These are phyloP conservation scores for Xylaria cubensis DNA, from an alignment of 495 filamentous ascomycete species.

Conservation along the genomic window DNA sequence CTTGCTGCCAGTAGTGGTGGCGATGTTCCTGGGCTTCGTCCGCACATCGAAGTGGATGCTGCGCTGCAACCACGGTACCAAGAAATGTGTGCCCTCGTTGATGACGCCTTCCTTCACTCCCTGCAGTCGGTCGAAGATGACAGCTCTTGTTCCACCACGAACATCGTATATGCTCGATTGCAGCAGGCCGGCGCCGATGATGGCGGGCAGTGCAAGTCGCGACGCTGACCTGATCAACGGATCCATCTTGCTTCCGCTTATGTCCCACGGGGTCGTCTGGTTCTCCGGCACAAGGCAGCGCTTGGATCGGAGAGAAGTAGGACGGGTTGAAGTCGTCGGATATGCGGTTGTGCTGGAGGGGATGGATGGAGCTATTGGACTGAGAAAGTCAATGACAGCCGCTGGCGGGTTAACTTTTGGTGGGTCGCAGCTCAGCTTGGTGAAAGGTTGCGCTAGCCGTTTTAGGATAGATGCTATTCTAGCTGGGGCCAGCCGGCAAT, in stretches of 20 bases:
- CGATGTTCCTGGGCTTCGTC: conserved; percentile 95
- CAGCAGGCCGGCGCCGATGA: conserved; percentile 65
- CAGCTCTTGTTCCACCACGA: conserved; percentile 88
- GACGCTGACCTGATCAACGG: conserved; percentile 53
- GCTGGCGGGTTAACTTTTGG: conserved; percentile 15
- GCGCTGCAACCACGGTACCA: conserved; percentile 94
- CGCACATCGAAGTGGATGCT: conserved; percentile 97
- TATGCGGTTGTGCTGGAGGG: conserved; percentile 3
- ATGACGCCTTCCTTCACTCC: conserved; percentile 92
- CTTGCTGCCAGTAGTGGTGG: conserved; percentile 98
- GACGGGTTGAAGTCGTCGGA: neutral
- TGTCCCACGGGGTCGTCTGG: neutral
- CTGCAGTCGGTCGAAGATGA: conserved; percentile 95
- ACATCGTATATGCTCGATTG: conserved; percentile 94
- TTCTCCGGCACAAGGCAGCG: neutral
- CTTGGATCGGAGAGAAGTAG: neutral
- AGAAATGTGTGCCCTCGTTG: conserved; percentile 97
- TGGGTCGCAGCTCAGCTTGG: conserved; percentile 7
- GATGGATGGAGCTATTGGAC: conserved; percentile 28
- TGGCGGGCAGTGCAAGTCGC: conserved; percentile 73
- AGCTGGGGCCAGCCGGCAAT: conserved; percentile 10
- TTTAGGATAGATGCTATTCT: conserved; percentile 14
- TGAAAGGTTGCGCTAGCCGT: neutral
- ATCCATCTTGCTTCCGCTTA: conserved; percentile 31
- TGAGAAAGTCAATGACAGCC: conserved; percentile 19